Base-by-base conservation (phyloP, 192 early-diverging fungal species). In the Gamsiella multidivaricata region DNA sequence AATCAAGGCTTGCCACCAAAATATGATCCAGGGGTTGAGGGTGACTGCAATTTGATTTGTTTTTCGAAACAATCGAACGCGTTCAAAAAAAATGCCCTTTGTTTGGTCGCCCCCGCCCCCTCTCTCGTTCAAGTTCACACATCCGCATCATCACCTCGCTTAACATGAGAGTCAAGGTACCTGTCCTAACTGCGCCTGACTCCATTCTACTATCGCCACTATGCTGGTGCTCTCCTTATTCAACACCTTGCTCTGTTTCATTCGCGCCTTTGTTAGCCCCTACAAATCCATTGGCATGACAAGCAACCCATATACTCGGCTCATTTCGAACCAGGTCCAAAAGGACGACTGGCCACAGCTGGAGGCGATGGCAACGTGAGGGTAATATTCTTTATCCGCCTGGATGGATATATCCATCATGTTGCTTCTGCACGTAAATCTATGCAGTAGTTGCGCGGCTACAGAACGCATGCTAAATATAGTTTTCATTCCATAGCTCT, bases 271-370 rank as follows among this genome's bases (percentile, higher is more conserved):
- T 50, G 11, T 2, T 88, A 79, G 92, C 87, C 81, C 83, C 81
- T 95, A 15, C 92, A 96, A 82, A 95, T 98, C 80, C 91, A 94
- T 69, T 97, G 97, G 97, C 97, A 98, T 73, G 97, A 94, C 65
- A 90, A 89, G 62, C 83, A 91, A 69, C 91, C 96, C 12, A 89
- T 98, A 54, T 95, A 96, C 82, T 95, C 94, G 55, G 90, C 91
- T 20, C 94, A 97, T 80, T 98, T 97, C 85, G 90, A 96, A 51
- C 69, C 82, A 36, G 79, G 70, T 70, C 69, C 74, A 43, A 61
- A 42, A 71, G 81, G 86, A 50, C 86, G 95, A 46, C 90, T 97
- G 51, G 95, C 94, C 7, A 97, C 95, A 12, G 91, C 91, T 46
- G 97, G 97, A 56, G 95, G 91, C 26, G 97, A 98, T 83, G 86